A percentile compares a stretch with the other conserved stretches of the same genome.
Conservation (phyloP, 345 rosid genomes). For the Cardamine resedifolia region DNA sequence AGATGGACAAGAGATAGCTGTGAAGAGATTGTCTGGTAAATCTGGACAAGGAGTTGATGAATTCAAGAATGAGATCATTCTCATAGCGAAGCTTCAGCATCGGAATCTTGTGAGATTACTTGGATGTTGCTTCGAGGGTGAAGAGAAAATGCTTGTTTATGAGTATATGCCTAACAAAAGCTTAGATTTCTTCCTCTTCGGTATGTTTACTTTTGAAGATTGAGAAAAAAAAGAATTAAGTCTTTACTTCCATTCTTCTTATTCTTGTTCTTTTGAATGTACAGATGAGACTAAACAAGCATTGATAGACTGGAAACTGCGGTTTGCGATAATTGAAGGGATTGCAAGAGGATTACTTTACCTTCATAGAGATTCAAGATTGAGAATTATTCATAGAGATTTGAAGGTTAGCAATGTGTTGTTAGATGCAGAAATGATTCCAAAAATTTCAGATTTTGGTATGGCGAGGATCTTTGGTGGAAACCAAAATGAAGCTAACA, state of each 20-base stretch:
- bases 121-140: conserved; percentile 67
- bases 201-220: conserved; percentile 37
- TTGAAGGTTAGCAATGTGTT: conserved; percentile 67
- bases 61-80: conserved; percentile 57
- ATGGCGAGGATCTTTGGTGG: conserved; percentile 65
- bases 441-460: conserved; percentile 77
- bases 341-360: conserved; percentile 77
- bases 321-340: conserved; percentile 64
- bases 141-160: conserved; percentile 60
- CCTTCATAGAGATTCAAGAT: conserved; percentile 69
- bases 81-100: conserved; percentile 65
- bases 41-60: conserved; percentile 66
- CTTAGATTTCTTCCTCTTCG: conserved; percentile 58
- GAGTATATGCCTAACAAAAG: conserved; percentile 79
- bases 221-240: background rate
- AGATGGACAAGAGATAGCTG: conserved; percentile 67
- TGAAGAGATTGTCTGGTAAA: conserved; percentile 54
- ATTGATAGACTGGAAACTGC: conserved; percentile 50
- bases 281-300: conserved; percentile 50
- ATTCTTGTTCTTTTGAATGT: conserved; percentile 4
- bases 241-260: background rate
- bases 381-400: conserved; percentile 73
- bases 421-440: conserved; percentile 72
- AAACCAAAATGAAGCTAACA: conserved; percentile 56
- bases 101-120: conserved; percentile 67